Base-by-base conservation (phyloP, 148 eudicot genomes). In the Chenopodium suecicum region DNA sequence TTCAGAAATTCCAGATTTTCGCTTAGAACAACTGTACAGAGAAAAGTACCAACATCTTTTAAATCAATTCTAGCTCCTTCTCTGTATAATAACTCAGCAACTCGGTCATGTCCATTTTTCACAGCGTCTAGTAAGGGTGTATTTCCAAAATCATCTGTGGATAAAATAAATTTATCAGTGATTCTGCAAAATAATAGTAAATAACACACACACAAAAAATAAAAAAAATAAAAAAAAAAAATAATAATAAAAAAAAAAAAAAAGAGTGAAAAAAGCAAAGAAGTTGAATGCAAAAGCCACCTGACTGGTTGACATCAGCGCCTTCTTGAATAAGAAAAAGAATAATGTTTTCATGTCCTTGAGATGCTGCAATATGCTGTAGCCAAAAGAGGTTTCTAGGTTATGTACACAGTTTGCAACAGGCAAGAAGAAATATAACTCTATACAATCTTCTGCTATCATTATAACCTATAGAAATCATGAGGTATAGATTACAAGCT, bases 351-450 rank as follows among this genome's bases (percentile, higher is more conserved):
- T 90, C 97, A 65, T 90, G 87, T 76, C 99, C 99, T 87, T 85
- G 85, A 72, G 95, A 89, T 88, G 98, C 97, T 74, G 98, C 94
- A 69, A 96, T 89, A 89, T 96, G 99, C 99, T 96, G 91, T 46
- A 7, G 78, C 46, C 48, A 77, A 66, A 64, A 32, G 54, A 60
- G 22, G 32, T 16, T 9, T 46, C 32, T 47, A 74, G 50, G 34
- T 70, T 12, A 82, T 31, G 17, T 56, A 19, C 47, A 71, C 47
- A 37, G 19, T 70, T 60, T 20, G 12, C n/a, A 69, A 13, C 34
- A 78, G 27, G 12, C 70, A 58, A 27, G 41, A 54, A 66, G 71
- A 4, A 32, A 52, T 52, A 52, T 1, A 52, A 52, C 58, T 52
- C 17, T 52, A 12, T 52, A 52, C 58, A 14, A 52, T 52, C 58